A percentile compares a stretch with the other conserved stretches of the same genome.
These are phyloP conservation scores for Onygena corvina DNA, from an alignment of 2,329 filamentous ascomycete genomes.

Conservation along the genomic window DNA sequence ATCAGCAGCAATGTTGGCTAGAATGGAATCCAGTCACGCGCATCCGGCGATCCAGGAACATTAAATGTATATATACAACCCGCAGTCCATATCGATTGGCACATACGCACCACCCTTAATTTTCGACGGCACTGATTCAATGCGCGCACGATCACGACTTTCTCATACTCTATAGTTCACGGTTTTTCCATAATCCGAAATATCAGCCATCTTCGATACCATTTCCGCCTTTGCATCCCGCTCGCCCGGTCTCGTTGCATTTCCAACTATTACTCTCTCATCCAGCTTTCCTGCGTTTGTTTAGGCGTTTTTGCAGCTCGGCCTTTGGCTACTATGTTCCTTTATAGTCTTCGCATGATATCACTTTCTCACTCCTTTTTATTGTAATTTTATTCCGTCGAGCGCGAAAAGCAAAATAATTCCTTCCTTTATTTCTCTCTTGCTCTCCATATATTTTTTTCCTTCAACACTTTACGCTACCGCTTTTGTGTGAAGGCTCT, in stretches of 20 bases:
- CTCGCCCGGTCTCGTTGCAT: background rate
- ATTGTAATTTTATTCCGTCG: slow-evolving; percentile 5
- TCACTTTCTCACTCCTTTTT: background rate
- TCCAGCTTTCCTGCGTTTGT: slow-evolving; percentile 5
- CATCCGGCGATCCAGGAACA: slow-evolving; percentile 12
- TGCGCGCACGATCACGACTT: slow-evolving; percentile 7
- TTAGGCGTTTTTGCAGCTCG: background rate
- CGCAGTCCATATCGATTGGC: slow-evolving; percentile 25
- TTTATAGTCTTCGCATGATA: slow-evolving; percentile 4
- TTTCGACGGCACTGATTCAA: background rate
- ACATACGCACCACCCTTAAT: slow-evolving; percentile 19
- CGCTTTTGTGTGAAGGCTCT: background rate
- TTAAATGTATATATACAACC: slow-evolving; percentile 17
- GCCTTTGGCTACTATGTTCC: background rate
- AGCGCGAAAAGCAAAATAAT: slow-evolving; percentile 8
- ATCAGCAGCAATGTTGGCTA: slow-evolving; percentile 68
- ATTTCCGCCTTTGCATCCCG: background rate
- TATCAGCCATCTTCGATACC: slow-evolving; percentile 7
- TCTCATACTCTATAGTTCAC: background rate
- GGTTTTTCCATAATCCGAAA: slow-evolving; percentile 1
- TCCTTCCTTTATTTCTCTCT: slow-evolving; percentile 1
- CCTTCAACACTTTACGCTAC: background rate
- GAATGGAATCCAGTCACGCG: slow-evolving; percentile 51
- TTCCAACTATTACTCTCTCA: background rate
- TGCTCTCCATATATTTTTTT: background rate